Conservation (phyloP, 345 rosid species). For the Arabidopsis thaliana region TAIR10.1 NC_003074.8:19846501-19847000, state of each 20-base stretch:
- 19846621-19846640: neutral
- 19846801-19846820: slow-evolving; percentile 38
- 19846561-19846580: slow-evolving; percentile 32
- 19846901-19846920: slow-evolving; percentile 60
- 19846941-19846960: slow-evolving; percentile 49
- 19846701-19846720: slow-evolving; percentile 35
- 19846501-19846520: slow-evolving; percentile 84
- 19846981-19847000: slow-evolving; percentile 54
- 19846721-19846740: slow-evolving; percentile 46
- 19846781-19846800: slow-evolving; percentile 25
- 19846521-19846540: slow-evolving; percentile 85
- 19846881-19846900: slow-evolving; percentile 60
- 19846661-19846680: slow-evolving; percentile 29
- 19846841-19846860: slow-evolving; percentile 66
- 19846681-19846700: slow-evolving; percentile 45
- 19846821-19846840: slow-evolving; percentile 60
- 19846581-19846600: neutral
- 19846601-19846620: neutral
- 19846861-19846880: slow-evolving; percentile 73
- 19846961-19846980: slow-evolving; percentile 52
- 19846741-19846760: neutral
- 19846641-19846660: slow-evolving; percentile 5
- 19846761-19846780: neutral
- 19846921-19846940: slow-evolving; percentile 50
- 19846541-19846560: slow-evolving; percentile 36